Evolutionary conservation across 23 red algal species (phyloP).

Genomic region (Agarophyton chilense): DNA sequence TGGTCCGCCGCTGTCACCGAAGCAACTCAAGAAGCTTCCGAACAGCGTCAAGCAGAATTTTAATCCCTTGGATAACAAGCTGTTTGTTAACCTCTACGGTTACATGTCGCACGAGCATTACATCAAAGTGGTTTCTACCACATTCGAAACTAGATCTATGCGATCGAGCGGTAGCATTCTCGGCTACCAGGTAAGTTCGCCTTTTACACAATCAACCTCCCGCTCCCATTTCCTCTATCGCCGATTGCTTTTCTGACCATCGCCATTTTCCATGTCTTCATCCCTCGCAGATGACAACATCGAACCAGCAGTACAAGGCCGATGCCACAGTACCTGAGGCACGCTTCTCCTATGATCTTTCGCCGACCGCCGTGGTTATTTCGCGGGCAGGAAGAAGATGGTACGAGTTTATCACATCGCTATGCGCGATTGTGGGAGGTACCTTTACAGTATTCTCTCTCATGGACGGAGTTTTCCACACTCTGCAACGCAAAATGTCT

Average conservation of each 20-base stretch:
- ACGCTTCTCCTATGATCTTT: conserved; percentile 69
- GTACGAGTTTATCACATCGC: conserved; percentile 77
- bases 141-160: conserved; percentile 64
- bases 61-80: conserved; percentile 49
- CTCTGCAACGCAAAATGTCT: conserved; percentile 42
- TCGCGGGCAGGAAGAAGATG: conserved; percentile 63
- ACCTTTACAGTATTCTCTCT: conserved; percentile 64
- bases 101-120: conserved; percentile 69
- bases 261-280: background rate
- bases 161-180: conserved; percentile 16
- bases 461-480: conserved; percentile 69
- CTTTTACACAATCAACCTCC: background rate
- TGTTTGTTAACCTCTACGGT: conserved; percentile 51
- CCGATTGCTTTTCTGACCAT: background rate
- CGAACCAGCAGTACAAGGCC: conserved; percentile 69
- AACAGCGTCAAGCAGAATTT: conserved; percentile 52
- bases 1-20: conserved; percentile 1
- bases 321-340: conserved; percentile 73
- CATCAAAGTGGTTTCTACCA: conserved; percentile 79
- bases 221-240: background rate
- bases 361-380: conserved; percentile 76
- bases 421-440: conserved; percentile 79
- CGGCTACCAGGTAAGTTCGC: conserved; percentile 71
- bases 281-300: conserved; percentile 54
- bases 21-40: conserved; percentile 48